These are phyloP conservation scores for Poa pratensis DNA, from an alignment of 176 grass and related monocot genomes.

Conservation along the genomic window DNA sequence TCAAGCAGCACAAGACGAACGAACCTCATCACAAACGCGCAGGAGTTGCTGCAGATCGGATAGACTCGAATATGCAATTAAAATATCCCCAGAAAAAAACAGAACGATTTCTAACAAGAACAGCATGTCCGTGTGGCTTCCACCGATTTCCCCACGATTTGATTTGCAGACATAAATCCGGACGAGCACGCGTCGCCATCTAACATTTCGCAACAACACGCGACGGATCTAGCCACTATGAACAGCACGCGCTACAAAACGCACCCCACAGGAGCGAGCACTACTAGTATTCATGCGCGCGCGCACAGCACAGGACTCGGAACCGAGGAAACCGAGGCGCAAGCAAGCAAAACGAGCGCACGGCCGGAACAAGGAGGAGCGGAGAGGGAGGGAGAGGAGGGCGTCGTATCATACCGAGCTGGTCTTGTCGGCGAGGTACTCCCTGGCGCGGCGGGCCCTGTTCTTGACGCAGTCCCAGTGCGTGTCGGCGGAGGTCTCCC, in stretches of 20 bases:
- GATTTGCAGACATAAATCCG: neutral
- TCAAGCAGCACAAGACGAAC: neutral
- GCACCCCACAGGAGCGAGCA: neutral
- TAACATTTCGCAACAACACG: neutral
- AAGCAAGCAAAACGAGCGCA: neutral
- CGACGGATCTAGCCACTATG: neutral
- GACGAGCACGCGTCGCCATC: neutral
- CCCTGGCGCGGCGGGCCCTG: conserved; percentile 38
- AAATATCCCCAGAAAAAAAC: neutral
- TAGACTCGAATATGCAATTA: neutral
- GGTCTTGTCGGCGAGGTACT: conserved; percentile 47
- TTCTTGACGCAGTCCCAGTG: conserved; percentile 77
- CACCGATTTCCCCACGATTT: neutral
- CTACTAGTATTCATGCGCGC: neutral
- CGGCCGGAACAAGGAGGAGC: too few species aligned
- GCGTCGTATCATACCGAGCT: conserved; percentile 23
- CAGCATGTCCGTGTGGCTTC: too few species aligned
- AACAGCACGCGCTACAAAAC: neutral
- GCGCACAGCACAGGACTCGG: neutral
- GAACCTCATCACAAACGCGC: neutral
- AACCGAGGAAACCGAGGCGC: neutral
- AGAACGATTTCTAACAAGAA: neutral
- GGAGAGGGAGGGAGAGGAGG: neutral
- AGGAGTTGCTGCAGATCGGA: neutral
- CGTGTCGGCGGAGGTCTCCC: conserved; percentile 43